These are phyloP conservation scores for Elaphomyces granulatus DNA, from an alignment of 495 filamentous ascomycete species.

Conservation along the genomic window DNA sequence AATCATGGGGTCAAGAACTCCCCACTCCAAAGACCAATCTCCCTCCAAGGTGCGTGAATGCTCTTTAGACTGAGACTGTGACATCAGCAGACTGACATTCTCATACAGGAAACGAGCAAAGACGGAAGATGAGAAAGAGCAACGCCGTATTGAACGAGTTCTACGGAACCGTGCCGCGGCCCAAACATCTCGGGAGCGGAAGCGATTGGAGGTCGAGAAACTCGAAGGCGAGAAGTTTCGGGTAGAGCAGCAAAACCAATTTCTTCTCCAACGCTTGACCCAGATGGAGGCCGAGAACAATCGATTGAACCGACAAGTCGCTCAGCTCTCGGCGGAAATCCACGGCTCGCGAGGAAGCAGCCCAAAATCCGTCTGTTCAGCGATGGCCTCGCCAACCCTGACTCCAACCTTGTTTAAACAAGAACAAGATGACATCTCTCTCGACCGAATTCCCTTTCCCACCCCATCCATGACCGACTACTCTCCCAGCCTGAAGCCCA, in stretches of 20 bases:
- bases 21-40: constrained; percentile 94
- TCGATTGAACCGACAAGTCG: constrained; percentile 48
- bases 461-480: constrained; percentile 35
- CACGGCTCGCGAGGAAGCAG: constrained; percentile 32
- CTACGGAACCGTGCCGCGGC: constrained; percentile 91
- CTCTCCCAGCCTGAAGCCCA: constrained; percentile 35
- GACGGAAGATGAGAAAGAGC: constrained; percentile 97
- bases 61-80: too few species aligned
- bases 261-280: constrained; percentile 49
- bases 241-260: constrained; percentile 54
- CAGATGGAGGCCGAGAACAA: constrained; percentile 52
- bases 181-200: constrained; percentile 90
- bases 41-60: constrained; percentile 71
- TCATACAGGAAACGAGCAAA: constrained; percentile 78
- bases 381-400: constrained; percentile 30
- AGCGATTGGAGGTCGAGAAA: constrained; percentile 84
- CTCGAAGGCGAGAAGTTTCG: constrained; percentile 60
- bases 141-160: constrained; percentile 91
- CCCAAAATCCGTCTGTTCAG: constrained; percentile 25
- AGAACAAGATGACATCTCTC: constrained; percentile 36
- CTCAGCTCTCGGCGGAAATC: constrained; percentile 46
- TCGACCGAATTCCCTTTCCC: constrained; percentile 35
- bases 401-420: constrained; percentile 41
- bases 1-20: constrained; percentile 97
- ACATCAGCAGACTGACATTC: too few species aligned